Percentiles rank a stretch among this genome's conserved stretches.
Conservation (phyloP, 2,329 filamentous ascomycete genomes). For the Pseudogymnoascus sp. region DNA sequence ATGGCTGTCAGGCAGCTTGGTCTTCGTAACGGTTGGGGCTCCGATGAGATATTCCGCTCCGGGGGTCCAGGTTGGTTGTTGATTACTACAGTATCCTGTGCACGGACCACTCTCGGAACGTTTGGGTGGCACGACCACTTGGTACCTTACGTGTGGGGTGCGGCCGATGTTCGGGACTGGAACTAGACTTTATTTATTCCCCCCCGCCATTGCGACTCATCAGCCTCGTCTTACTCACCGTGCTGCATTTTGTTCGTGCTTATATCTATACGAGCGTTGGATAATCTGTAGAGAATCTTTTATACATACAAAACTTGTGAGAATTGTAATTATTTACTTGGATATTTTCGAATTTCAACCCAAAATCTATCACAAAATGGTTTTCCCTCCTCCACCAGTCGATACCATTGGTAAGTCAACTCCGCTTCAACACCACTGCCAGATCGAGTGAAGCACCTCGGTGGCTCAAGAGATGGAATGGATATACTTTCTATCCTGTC, state of each 20-base stretch:
- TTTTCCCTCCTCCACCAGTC: conserved; percentile 69
- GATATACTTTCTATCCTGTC: background rate
- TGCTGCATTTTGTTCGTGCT: background rate
- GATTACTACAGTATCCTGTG: background rate
- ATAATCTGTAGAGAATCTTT: background rate
- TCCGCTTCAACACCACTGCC: background rate
- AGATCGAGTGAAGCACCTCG: background rate
- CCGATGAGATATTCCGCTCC: background rate
- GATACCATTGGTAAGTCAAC: conserved; percentile 56
- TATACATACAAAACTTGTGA: background rate
- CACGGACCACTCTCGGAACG: background rate
- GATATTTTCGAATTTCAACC: background rate
- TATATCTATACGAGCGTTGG: background rate
- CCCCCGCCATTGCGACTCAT: background rate
- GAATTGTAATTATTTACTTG: background rate
- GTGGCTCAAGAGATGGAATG: background rate
- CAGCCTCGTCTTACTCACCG: conserved; percentile 7
- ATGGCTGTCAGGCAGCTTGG: conserved; percentile 4
- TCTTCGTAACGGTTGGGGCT: conserved; percentile 7
- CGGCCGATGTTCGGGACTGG: conserved; percentile 1
- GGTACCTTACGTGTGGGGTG: background rate
- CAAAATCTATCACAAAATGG: conserved; percentile 22
- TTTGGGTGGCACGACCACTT: background rate
- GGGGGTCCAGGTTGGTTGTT: background rate
- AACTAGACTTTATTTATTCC: conserved; percentile 6